Conservation (phyloP, 2,329 filamentous ascomycete genomes). For the Fusarium nisikadoi region DNA sequence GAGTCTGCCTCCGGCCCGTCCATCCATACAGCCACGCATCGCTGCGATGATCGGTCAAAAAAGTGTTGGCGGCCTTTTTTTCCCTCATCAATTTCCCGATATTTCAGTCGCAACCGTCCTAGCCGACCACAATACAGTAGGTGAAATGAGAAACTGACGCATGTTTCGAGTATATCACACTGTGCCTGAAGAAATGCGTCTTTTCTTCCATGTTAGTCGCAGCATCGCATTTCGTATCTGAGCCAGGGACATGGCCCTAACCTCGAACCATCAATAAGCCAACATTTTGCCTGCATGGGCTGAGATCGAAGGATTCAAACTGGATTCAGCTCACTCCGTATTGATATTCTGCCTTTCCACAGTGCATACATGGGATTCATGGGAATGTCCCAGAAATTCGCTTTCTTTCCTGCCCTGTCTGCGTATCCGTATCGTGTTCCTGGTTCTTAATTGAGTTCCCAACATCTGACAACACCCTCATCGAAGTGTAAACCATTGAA, state of each 20-base stretch:
- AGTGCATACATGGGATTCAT: conserved; percentile 2
- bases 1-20: conserved; percentile 34
- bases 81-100: conserved; percentile 14
- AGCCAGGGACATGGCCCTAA: conserved; percentile 15
- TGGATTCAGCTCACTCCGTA: conserved; percentile 19
- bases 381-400: conserved; percentile 2
- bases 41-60: conserved; percentile 25
- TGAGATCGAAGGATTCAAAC: conserved; percentile 18
- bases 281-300: conserved; percentile 12
- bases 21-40: conserved; percentile 14
- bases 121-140: conserved; percentile 27
- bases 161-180: conserved; percentile 21
- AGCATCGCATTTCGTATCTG: conserved; percentile 20
- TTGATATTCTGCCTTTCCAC: conserved; percentile 11
- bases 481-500: background rate
- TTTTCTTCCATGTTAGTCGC: conserved; percentile 24
- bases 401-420: background rate
- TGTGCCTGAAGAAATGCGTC: conserved; percentile 31
- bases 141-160: background rate
- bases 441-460: background rate
- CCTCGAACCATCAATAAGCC: conserved; percentile 9
- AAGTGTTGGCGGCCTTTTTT: conserved; percentile 15
- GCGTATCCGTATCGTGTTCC: conserved; percentile 22
- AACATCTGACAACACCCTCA: conserved; percentile 6
- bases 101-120: conserved; percentile 21